Base-by-base conservation (phyloP, 768 basidiomycete species). In the Daedaleopsis sinensis region DNA sequence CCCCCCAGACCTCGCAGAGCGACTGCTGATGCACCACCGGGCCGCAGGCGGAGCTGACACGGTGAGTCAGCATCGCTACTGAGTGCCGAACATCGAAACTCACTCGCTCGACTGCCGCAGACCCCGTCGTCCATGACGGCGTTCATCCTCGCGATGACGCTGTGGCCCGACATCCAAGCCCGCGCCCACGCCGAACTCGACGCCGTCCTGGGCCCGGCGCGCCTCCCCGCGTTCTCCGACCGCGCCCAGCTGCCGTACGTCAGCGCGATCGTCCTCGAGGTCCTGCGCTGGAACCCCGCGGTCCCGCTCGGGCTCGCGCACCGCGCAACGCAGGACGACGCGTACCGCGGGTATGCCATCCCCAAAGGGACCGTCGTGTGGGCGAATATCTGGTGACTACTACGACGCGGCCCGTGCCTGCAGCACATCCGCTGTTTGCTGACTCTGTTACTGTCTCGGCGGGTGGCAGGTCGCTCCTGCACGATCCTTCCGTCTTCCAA, bases 111-210 rank as follows among this genome's bases (percentile, higher is more conserved):
- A 42, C 39, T 2, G 3, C 18, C 11, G 39, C 48, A 75, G 73
- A 74, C 74, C 1, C 66, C 70, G 0, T 72, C 74, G 5, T 69
- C 75, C 2, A 58, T 76, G 51, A 69, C 68, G 1, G 69, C 76
- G 9, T 75, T 77, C 65, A 73, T 78, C 56, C 71, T 78, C 32
- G 77, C 74, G 0, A 76, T 77, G 76, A 68, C 70, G 1, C 72
- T 77, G 58, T 71, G 75, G 65, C 79, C 77, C 43, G 61, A 66
- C 13, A 59, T 75, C 11, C 71, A 72, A 46, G 19, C 46, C 7
- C 64, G 58, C 15, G 73, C 71, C 18, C 75, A 74, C 44, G 65
- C 47, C 16, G 74, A 76, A 57, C 57, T 76, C 44, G 74, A 76
- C 58, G 16, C 52, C 18, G 24, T 58, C 38, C 32, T 63, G 21